Conservation (phyloP, 1,284 basidiomycete species). For the Pholiota adiposa region DNA sequence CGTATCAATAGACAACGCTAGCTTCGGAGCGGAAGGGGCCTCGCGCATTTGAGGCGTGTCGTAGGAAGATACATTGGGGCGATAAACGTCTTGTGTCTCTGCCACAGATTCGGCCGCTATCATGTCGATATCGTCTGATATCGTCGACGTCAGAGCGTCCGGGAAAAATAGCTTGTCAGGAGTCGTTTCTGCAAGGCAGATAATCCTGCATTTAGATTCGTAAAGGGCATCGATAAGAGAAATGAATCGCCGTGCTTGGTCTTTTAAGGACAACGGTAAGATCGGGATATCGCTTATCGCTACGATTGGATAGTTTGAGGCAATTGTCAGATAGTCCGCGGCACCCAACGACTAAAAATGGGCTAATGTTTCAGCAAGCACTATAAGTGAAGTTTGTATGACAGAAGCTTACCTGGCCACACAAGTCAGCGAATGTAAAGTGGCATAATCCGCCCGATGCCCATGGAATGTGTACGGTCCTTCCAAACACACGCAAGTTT, state of each 20-base stretch:
- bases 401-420: conserved; percentile 50
- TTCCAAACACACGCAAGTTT: conserved; percentile 44
- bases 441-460: conserved; percentile 46
- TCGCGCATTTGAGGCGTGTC: conserved; percentile 45
- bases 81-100: conserved; percentile 58
- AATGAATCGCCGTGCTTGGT: conserved; percentile 74
- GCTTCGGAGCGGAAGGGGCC: conserved; percentile 29
- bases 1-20: conserved; percentile 42
- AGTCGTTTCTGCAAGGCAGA: conserved; percentile 50
- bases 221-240: conserved; percentile 74
- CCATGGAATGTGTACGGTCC: conserved; percentile 53
- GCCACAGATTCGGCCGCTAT: conserved; percentile 66
- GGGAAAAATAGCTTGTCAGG: conserved; percentile 60
- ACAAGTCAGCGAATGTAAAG: conserved; percentile 67
- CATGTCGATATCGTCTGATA: conserved; percentile 42
- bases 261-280: conserved; percentile 62
- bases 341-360: conserved; percentile 58
- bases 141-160: conserved; percentile 7
- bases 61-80: conserved; percentile 68
- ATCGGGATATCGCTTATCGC: conserved; percentile 64
- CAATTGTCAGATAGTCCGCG: conserved; percentile 69
- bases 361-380: neutral
- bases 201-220: conserved; percentile 46
- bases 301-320: conserved; percentile 60
- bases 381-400: neutral